Percentiles rank a stretch among this genome's conserved stretches.
Conservation (phyloP, 106 monocot genomes). For the Narthecium ossifragum region DNA sequence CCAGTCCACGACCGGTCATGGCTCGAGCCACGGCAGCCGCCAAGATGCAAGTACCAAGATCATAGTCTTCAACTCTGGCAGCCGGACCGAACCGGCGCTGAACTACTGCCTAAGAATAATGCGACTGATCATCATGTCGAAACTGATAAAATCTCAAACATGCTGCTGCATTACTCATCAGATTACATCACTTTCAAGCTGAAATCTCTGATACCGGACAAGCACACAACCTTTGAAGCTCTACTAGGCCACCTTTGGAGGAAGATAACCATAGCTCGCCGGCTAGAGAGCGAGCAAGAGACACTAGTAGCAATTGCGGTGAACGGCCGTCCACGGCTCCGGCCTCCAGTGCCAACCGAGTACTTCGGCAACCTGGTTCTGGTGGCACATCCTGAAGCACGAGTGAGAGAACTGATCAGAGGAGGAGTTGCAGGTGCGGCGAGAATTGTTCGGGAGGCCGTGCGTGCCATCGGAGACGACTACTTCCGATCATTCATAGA, state of each 20-base stretch:
- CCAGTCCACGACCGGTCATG: conserved; percentile 5
- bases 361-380: conserved; percentile 25
- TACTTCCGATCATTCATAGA: conserved; percentile 81
- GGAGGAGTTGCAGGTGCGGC: conserved; percentile 5
- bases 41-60: conserved; percentile 10
- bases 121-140: neutral
- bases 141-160: neutral
- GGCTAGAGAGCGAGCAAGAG: neutral
- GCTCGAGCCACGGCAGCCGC: conserved; percentile 8
- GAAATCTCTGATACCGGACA: conserved; percentile 4
- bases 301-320: conserved; percentile 5
- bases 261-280: conserved; percentile 19
- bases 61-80: neutral
- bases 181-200: conserved; percentile 7
- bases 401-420: neutral
- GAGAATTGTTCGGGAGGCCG: conserved; percentile 24
- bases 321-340: conserved; percentile 11
- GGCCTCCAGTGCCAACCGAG: conserved; percentile 1
- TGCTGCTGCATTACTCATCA: conserved; percentile 9
- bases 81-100: neutral
- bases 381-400: conserved; percentile 1
- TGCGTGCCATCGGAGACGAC: conserved; percentile 12
- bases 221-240: conserved; percentile 11
- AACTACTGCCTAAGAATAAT: neutral
- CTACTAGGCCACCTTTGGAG: conserved; percentile 14